Evolutionary conservation across 2,329 filamentous ascomycete species (phyloP).

Genomic region (Thielaviopsis populi): DNA sequence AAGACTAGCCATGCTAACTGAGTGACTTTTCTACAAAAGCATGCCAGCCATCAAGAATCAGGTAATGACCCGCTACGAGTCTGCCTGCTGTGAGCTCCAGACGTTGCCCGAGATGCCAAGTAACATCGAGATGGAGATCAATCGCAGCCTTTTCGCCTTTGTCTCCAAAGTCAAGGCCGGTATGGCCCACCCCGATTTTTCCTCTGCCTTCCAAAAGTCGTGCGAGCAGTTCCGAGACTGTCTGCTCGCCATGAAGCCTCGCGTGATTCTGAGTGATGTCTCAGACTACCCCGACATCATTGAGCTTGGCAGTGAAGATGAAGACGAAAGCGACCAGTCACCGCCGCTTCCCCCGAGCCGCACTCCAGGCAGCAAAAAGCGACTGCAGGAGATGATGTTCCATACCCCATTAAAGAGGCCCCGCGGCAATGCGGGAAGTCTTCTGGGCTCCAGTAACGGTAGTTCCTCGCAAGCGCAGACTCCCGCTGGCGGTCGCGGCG

Average conservation of each 20-base stretch:
- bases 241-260: slow-evolving; percentile 33
- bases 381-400: slow-evolving; percentile 19
- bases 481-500: not conserved
- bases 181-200: slow-evolving; percentile 36
- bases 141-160: slow-evolving; percentile 43
- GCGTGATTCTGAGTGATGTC: slow-evolving; percentile 29
- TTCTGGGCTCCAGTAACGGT: not conserved
- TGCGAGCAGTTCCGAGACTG: slow-evolving; percentile 37
- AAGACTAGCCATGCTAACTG: not conserved
- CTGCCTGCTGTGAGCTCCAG: slow-evolving; percentile 40
- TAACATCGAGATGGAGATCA: slow-evolving; percentile 53
- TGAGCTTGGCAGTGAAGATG: slow-evolving; percentile 29
- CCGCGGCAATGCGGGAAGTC: slow-evolving; percentile 19
- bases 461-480: not conserved
- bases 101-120: slow-evolving; percentile 50
- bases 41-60: slow-evolving; percentile 41
- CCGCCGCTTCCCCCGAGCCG: slow-evolving; percentile 18
- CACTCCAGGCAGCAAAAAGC: slow-evolving; percentile 7
- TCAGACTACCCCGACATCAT: slow-evolving; percentile 24
- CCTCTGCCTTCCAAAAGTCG: slow-evolving; percentile 30
- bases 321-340: slow-evolving; percentile 21
- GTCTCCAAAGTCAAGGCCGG: slow-evolving; percentile 37
- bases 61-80: slow-evolving; percentile 32
- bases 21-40: slow-evolving; percentile 19
- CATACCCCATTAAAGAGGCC: slow-evolving; percentile 26